Evolutionary conservation across 2,329 filamentous ascomycete species (phyloP), one percentile per base, ranked within the genome.

Genomic region (Keithomyces neogunnii): DNA sequence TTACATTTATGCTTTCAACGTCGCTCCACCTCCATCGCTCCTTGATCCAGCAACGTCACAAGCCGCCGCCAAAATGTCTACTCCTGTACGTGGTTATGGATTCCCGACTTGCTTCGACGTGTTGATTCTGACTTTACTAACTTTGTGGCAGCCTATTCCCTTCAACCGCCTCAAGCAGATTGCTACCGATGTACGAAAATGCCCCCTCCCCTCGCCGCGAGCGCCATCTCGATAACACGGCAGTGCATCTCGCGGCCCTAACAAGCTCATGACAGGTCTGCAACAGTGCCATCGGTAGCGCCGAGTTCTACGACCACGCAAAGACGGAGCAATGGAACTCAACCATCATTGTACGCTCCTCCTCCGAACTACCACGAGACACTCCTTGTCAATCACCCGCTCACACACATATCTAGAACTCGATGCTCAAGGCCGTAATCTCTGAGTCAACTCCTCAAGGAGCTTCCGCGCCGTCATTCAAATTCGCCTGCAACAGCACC

Each of bases 401-500:
- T 55, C 30, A 44, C 19, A 9, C 40, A 28, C 32, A n/a, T 26
- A 39, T 53, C 51, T 60, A 89, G 86, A 88, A 86, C 74, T 81
- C 77, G 51, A 87, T 92, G 66, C 83, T 93, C 57, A 83, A 86
- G 64, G 78, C 83, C 49, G 77, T 92, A 58, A 89, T 92, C 69
- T 84, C 85, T 59, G 87, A 91, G 66, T 84, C 85, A 48, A 82
- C 80, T 19, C 77, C 81, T 19, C 67, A 76, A 46, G 71, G 76
- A 55, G 73, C 75, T 54, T 70, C 75, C 31, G 73, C 80, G 30
- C 85, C 88, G 4, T 70, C 75, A 13, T 96, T 85, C 81, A 97
- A 97, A 72, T 97, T 92, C 73, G 89, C 90, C 60, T 90, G 95
- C 73, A 97, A 96, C 78, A 95, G 89, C 76, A 97, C 92, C 59